Evolutionary conservation across 805 yeast species (phyloP).

Genomic region (Kuraishia ogatae): DNA sequence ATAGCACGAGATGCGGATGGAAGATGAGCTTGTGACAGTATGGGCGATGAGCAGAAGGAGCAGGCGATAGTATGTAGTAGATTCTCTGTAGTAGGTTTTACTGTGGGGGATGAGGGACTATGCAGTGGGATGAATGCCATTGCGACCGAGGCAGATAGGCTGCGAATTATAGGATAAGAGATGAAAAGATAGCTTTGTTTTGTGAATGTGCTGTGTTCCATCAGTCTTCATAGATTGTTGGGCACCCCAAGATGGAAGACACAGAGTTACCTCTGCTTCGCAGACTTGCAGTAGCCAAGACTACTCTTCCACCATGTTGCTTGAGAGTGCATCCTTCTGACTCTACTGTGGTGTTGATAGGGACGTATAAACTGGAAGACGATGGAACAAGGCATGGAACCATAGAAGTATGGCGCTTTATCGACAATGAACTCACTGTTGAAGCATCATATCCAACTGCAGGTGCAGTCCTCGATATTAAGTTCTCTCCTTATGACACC

Average conservation of each 20-base stretch:
- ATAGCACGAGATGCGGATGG: neutral
- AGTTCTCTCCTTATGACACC: constrained; percentile 49
- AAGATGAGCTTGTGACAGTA: neutral
- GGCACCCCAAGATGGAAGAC: too few species aligned
- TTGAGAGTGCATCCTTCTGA: constrained; percentile 50
- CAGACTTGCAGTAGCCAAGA: neutral
- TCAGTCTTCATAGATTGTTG: too few species aligned
- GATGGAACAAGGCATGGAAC: constrained; percentile 59
- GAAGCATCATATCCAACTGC: constrained; percentile 10
- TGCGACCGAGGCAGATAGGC: too few species aligned
- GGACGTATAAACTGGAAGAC: constrained; percentile 71
- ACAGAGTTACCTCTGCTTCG: neutral
- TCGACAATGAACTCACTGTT: constrained; percentile 5
- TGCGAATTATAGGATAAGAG: too few species aligned
- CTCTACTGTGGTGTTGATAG: constrained; percentile 44
- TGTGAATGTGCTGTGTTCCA: too few species aligned
- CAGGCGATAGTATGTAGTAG: neutral
- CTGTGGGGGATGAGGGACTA: too few species aligned
- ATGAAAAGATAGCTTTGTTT: too few species aligned
- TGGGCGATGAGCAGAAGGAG: neutral
- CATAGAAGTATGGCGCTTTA: constrained; percentile 30
- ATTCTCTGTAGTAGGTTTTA: neutral
- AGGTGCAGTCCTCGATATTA: constrained; percentile 73
- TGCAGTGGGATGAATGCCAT: too few species aligned
- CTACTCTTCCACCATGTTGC: constrained; percentile 69